Percentiles rank a stretch among this genome's conserved stretches.
Evolutionary conservation across 129 eudicot species (phyloP).

Genomic region (Logfia minima): DNA sequence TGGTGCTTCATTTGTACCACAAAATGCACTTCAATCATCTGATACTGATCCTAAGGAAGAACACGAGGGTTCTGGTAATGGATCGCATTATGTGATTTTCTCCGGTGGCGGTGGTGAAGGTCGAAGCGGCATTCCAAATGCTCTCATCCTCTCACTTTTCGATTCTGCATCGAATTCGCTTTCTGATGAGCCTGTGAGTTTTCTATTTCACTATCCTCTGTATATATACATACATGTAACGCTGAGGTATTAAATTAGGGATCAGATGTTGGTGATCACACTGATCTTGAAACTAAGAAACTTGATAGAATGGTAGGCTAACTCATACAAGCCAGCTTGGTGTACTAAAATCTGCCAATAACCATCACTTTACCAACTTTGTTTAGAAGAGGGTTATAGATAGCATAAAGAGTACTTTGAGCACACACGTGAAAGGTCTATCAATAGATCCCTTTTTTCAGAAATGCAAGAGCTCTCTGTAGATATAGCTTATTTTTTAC

Average conservation of each 20-base stretch:
- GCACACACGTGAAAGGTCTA: too few relatives aligned
- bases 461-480: too few relatives aligned
- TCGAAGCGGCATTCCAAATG: constrained; percentile 75
- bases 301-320: neutral
- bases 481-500: too few relatives aligned
- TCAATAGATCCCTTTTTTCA: too few relatives aligned
- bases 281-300: too few relatives aligned
- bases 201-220: neutral
- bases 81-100: constrained; percentile 44
- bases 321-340: neutral
- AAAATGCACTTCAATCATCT: constrained; percentile 32
- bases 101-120: constrained; percentile 98
- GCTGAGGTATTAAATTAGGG: neutral
- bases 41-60: constrained; percentile 11
- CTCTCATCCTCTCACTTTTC: constrained; percentile 53
- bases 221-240: neutral
- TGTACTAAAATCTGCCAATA: neutral
- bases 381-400: too few relatives aligned
- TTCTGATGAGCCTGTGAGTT: constrained; percentile 69
- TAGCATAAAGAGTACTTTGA: too few relatives aligned
- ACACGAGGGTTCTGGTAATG: constrained; percentile 8
- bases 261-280: too few relatives aligned
- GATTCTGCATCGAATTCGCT: constrained; percentile 56
- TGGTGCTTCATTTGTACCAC: constrained; percentile 75
- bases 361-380: neutral